These are phyloP conservation scores for Chloris gayana DNA, from an alignment of 176 grass and related monocot genomes.

Conservation along the genomic window DNA sequence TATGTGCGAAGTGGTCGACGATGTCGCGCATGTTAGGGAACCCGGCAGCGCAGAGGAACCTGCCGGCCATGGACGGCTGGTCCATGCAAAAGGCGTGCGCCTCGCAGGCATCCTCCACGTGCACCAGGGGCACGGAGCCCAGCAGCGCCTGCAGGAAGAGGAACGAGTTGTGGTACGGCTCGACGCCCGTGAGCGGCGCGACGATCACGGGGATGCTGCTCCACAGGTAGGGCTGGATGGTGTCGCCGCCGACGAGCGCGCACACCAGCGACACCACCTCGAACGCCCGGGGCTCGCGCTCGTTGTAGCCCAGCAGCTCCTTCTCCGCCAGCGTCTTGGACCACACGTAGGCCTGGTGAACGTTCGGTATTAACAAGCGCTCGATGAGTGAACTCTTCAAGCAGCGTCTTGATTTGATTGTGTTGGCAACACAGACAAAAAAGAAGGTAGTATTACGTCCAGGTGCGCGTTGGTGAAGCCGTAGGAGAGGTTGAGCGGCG, in stretches of 20 bases:
- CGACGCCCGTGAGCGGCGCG: slow-evolving; percentile 48
- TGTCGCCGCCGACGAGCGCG: slow-evolving; percentile 58
- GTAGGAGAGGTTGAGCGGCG: slow-evolving; percentile 51
- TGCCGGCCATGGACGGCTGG: slow-evolving; percentile 48
- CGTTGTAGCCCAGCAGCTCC: slow-evolving; percentile 59
- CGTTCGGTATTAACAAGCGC: background rate
- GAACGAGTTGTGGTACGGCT: slow-evolving; percentile 13
- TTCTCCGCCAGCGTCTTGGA: slow-evolving; percentile 64
- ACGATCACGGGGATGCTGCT: slow-evolving; percentile 32
- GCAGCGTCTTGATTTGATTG: too few relatives aligned
- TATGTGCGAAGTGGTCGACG: slow-evolving; percentile 35
- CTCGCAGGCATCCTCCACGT: slow-evolving; percentile 70
- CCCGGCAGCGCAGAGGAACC: slow-evolving; percentile 56
- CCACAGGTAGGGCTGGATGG: slow-evolving; percentile 33
- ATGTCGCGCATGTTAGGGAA: slow-evolving; percentile 49
- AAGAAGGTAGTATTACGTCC: slow-evolving; percentile 30
- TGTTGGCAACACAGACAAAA: background rate
- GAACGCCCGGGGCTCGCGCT: slow-evolving; percentile 5
- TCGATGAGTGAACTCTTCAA: too few relatives aligned
- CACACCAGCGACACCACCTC: slow-evolving; percentile 51
- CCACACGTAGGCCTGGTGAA: slow-evolving; percentile 39
- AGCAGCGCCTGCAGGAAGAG: slow-evolving; percentile 58
- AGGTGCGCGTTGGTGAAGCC: slow-evolving; percentile 23
- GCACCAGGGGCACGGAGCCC: slow-evolving; percentile 59
- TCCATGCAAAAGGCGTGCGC: slow-evolving; percentile 77